Evolutionary conservation across 805 yeast species (phyloP).

Genomic region (Saturnispora mendoncae): DNA sequence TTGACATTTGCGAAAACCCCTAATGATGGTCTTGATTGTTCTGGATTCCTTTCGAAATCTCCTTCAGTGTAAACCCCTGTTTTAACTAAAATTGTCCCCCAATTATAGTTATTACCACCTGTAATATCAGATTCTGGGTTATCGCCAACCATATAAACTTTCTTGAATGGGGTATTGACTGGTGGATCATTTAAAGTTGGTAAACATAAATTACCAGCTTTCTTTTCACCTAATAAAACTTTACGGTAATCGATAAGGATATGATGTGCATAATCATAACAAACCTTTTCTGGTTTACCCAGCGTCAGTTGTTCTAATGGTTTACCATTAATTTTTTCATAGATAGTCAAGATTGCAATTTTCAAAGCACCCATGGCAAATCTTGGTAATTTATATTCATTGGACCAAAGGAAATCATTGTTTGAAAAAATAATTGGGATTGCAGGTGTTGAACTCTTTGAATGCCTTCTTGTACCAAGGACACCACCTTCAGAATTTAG

Average conservation of each 20-base stretch:
- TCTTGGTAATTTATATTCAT: constrained; percentile 65
- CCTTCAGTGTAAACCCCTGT: constrained; percentile 79
- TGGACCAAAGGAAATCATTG: constrained; percentile 83
- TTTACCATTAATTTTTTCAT: constrained; percentile 31
- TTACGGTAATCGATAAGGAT: constrained; percentile 50
- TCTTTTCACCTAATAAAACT: constrained; percentile 21
- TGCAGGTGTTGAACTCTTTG: constrained; percentile 13
- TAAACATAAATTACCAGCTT: constrained; percentile 20
- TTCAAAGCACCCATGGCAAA: constrained; percentile 90
- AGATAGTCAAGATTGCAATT: constrained; percentile 50
- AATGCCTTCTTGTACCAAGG: constrained; percentile 49
- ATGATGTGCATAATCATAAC: constrained; percentile 77
- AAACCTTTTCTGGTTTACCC: constrained; percentile 75
- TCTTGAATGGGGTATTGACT: constrained; percentile 35
- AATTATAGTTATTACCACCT: constrained; percentile 83
- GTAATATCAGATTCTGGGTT: constrained; percentile 88
- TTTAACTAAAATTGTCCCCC: constrained; percentile 77
- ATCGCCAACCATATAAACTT: constrained; percentile 94
- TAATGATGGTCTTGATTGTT: constrained; percentile 35
- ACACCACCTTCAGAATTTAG: constrained; percentile 54
- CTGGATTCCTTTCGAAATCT: constrained; percentile 32
- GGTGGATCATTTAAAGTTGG: constrained; percentile 41
- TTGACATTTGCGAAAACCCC: constrained; percentile 44
- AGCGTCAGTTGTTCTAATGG: constrained; percentile 47
- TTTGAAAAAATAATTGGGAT: constrained; percentile 52